Conservation (phyloP, 164 flowering plant species). For the Dillenia suffruticosa region DNA sequence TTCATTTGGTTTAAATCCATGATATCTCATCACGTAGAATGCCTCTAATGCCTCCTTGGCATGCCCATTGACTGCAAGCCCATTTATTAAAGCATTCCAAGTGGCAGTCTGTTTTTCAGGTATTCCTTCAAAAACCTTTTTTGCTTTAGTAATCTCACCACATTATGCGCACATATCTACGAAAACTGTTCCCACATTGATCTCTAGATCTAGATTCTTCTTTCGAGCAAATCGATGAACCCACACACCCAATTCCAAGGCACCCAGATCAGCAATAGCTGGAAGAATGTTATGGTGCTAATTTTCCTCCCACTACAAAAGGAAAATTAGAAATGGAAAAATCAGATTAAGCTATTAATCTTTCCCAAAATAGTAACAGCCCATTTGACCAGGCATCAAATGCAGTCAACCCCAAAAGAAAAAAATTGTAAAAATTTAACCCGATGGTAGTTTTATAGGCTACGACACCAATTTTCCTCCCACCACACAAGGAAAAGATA, state of each 20-base stretch:
- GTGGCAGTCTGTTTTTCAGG: constrained; percentile 35
- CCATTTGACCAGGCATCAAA: too few species aligned
- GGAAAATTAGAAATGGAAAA: too few species aligned
- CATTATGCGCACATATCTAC: constrained; percentile 85
- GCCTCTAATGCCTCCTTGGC: constrained; percentile 56
- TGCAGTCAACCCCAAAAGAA: too few species aligned
- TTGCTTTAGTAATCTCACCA: constrained; percentile 60
- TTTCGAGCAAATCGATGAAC: constrained; percentile 43
- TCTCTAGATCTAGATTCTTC: constrained; percentile 40
- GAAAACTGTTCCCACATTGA: constrained; percentile 57
- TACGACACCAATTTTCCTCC: too few species aligned
- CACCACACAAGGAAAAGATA: too few species aligned
- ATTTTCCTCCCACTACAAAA: too few species aligned
- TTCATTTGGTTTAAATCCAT: constrained; percentile 49
- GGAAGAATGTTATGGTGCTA: constrained; percentile 45
- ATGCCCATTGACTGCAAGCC: constrained; percentile 69
- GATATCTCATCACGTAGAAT: constrained; percentile 45
- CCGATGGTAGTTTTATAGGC: too few species aligned
- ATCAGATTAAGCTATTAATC: too few species aligned
- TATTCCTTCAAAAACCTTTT: constrained; percentile 37
- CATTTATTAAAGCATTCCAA: constrained; percentile 86
- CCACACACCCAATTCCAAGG: constrained; percentile 65
- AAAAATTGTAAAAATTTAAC: too few species aligned
- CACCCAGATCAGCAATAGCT: constrained; percentile 79
- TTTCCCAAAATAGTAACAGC: too few species aligned